phyloP scores from a whole-genome alignment of 352 stramenopile species.

The Phytophthora podocarpi region DNA sequence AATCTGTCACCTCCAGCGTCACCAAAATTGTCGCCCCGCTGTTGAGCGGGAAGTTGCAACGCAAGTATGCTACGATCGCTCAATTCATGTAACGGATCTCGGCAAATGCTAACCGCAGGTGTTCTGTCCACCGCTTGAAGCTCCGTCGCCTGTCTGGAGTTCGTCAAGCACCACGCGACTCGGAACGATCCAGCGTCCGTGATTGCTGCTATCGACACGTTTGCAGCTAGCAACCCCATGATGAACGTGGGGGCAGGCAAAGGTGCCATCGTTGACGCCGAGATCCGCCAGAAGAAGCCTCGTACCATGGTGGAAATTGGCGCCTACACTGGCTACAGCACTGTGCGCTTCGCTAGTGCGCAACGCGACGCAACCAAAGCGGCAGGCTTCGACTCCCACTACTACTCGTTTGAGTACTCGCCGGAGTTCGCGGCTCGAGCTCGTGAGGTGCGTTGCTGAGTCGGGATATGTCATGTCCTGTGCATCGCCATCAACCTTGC shows the following conservation, averaged over 20 bases:
- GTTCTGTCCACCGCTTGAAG: neutral
- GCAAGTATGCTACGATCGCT: conserved; percentile 17
- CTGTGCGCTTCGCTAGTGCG: conserved; percentile 21
- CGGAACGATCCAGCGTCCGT: conserved; percentile 20
- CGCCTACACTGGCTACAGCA: conserved; percentile 33
- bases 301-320: conserved; percentile 30
- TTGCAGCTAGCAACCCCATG: conserved; percentile 28
- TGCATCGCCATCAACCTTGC: neutral
- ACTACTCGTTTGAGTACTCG: conserved; percentile 34
- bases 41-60: conserved; percentile 15
- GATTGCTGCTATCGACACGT: conserved; percentile 21
- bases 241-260: conserved; percentile 28
- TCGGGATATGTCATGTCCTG: neutral
- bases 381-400: conserved; percentile 24
- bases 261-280: conserved; percentile 22
- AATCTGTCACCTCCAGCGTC: conserved; percentile 18
- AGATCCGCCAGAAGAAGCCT: conserved; percentile 25
- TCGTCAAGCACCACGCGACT: conserved; percentile 26
- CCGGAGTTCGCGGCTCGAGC: conserved; percentile 20
- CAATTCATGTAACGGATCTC: no score
- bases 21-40: conserved; percentile 9
- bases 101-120: neutral
- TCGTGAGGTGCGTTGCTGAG: conserved; percentile 13
- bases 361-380: conserved; percentile 17
- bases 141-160: conserved; percentile 26